Evolutionary conservation across 139 green algal species (phyloP), one percentile per base, ranked within the genome.

Genomic region (Yamagishiella unicocca): DNA sequence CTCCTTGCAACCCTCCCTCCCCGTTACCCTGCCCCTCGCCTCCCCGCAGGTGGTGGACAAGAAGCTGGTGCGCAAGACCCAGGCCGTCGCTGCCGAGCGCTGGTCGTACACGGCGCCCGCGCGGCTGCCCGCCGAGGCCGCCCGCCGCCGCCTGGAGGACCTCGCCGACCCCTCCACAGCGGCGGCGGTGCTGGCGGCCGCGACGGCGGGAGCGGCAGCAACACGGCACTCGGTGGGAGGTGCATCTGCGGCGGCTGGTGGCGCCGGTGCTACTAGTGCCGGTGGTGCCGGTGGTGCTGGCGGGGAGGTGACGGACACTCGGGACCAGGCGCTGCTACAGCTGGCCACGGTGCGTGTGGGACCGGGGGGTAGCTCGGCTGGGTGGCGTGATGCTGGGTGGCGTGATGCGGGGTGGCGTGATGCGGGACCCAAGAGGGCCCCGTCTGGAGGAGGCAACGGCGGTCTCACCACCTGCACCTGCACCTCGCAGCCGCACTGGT

Each of bases 41-140:
- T 7, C 7, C 29, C 22, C 38, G 53, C 38, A 87, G 81, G 81
- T 87, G 81, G 81, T 87, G 22, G 81, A 87, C 62, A 68, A 68
- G 45, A 87, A 87, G 62, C 6, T 33, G 10, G 81, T 87, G 6
- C 61, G 61, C 17, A 87, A 87, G 81, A 24, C 29, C 22, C 10
- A 75, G 27, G 29, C 12, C 40, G 12, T 42, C 1, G 5, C 6
- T 0, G 40, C 25, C 2, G 40, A 84, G 29, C 40, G 5, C 31
- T 85, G 79, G 79, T 27, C 9, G 29, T 85, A 85, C 62, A 35
- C 0, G 21, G 7, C 79, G 7, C 79, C 79, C 14, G 8, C 21
- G 29, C 43, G 61, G 29, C 58, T 85, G 61, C 21, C 3, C 2
- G 42, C 79, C 0, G 61, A 53, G 79, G 40, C 27, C 19, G 79